Evolutionary conservation across 2,329 filamentous ascomycete genomes (phyloP).

Genomic region (Colletotrichum destructivum): DNA sequence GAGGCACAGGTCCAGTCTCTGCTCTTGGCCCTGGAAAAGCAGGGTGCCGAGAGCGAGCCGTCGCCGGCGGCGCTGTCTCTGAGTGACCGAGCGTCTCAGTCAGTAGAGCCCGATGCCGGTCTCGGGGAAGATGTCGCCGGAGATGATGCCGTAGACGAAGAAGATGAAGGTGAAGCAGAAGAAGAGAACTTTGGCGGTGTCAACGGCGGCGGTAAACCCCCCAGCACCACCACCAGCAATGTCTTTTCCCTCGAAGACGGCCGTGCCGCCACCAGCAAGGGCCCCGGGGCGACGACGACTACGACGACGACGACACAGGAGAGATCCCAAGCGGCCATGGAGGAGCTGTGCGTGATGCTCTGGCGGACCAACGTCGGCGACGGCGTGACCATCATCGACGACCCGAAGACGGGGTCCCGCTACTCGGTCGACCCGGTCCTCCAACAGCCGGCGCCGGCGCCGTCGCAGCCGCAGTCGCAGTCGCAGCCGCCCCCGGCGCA

Average conservation of each 20-base stretch:
- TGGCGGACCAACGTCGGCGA: slow-evolving; percentile 44
- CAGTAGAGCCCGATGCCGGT: slow-evolving; percentile 7
- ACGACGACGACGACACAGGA: slow-evolving; percentile 9
- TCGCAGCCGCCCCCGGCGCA: background rate
- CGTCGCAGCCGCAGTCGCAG: too few species aligned
- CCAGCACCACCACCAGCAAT: too few species aligned
- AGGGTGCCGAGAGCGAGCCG: slow-evolving; percentile 20
- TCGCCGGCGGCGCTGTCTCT: slow-evolving; percentile 19
- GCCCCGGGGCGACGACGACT: background rate
- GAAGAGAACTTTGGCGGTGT: too few species aligned
- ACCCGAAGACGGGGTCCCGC: slow-evolving; percentile 32
- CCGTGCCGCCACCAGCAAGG: background rate
- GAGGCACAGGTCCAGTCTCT: slow-evolving; percentile 42
- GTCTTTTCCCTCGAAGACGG: background rate
- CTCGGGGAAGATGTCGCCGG: background rate
- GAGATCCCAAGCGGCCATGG: slow-evolving; percentile 41
- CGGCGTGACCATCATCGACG: slow-evolving; percentile 42
- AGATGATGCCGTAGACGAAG: background rate
- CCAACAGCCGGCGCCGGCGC: background rate
- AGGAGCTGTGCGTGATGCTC: slow-evolving; percentile 43
- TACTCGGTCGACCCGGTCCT: slow-evolving; percentile 28
- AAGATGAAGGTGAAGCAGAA: too few species aligned
- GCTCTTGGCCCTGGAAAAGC: slow-evolving; percentile 39
- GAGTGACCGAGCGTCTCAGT: slow-evolving; percentile 5
- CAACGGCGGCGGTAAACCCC: too few species aligned